Evolutionary conservation across 768 basidiomycete genomes (phyloP), one percentile per base, ranked within the genome.

Genomic region (Lyophyllum atratum): DNA sequence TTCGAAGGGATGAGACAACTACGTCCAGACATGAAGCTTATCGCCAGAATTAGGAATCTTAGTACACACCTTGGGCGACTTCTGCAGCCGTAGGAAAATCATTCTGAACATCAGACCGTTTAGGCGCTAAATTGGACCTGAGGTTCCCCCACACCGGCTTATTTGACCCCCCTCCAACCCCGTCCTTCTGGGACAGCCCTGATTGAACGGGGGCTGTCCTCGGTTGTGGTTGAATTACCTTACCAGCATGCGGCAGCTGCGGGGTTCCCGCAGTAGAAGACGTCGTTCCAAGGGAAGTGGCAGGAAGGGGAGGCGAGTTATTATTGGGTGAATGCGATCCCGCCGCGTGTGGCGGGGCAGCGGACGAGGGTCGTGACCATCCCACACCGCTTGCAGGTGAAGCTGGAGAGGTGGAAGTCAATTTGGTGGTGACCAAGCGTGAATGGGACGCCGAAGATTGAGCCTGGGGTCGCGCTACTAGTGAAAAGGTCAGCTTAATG

Each of bases 51-150:
- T 52, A 17, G 39, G 31, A 31, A 29, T 45, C 52, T 52, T 52
- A 51, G 33, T 21, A 76, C 83, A 64, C 63, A 89, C 92, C 89
- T 76, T 89, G 87, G 7, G 92, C 92, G 43, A 94, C 93, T 76
- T 99, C 97, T 34, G 93, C 93, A 45, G 96, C 95, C 5, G 97
- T 99, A 7, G 97, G 97, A 68, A 99, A 99, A 61, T 98, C 95
- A 55, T 76, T 82, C 37, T 74, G 70, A 49, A 75, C 70, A 43
- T 86, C 82, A 2, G 74, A 68, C 17, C 78, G 75, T 45, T 70
- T 59, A 51, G 74, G 54, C 44, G 74, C 68, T 62, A 73, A 50
- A 54, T 78, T 55, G 52, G 76, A 69, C 64, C 78, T 83, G 58
- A 87, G 66, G 69, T 81, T 85, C 21, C 85, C 86, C 93, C 93